These are phyloP conservation scores for Gentiana macrophylla DNA, from an alignment of 257 asterid species.

Conservation along the genomic window DNA sequence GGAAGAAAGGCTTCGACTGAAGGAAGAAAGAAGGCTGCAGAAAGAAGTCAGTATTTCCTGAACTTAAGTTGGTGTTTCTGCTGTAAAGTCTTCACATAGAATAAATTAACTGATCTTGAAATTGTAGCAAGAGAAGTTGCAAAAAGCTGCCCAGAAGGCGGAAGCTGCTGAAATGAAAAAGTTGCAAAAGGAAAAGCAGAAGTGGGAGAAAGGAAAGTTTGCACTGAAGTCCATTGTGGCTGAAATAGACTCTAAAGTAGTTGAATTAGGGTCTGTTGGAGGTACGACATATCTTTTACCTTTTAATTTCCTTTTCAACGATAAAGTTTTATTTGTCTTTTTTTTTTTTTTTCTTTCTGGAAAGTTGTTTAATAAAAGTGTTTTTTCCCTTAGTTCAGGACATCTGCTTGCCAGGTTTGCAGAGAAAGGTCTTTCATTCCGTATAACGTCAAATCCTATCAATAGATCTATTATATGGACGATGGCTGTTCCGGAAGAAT, in stretches of 20 bases:
- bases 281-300: conserved; percentile 29
- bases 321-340: not conserved
- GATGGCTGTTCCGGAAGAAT: conserved; percentile 63
- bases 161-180: conserved; percentile 80
- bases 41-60: conserved; percentile 51
- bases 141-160: conserved; percentile 68
- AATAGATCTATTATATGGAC: conserved; percentile 73
- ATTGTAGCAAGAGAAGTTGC: conserved; percentile 67
- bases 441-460: conserved; percentile 60
- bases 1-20: conserved; percentile 66
- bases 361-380: conserved; percentile 18
- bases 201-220: conserved; percentile 85
- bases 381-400: conserved; percentile 45
- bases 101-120: conserved; percentile 16
- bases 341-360: conserved; percentile 11
- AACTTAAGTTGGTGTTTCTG: conserved; percentile 8
- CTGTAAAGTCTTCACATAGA: conserved; percentile 3
- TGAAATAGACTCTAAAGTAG: conserved; percentile 67
- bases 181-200: conserved; percentile 62
- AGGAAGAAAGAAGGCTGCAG: conserved; percentile 67
- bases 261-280: conserved; percentile 76
- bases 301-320: conserved; percentile 2
- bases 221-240: conserved; percentile 84
- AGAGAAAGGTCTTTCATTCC: conserved; percentile 72
- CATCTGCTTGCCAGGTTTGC: conserved; percentile 73